phyloP scores from a whole-genome alignment of 2,329 filamentous ascomycete species.

The Aspergillus costaricaensis region DNA sequence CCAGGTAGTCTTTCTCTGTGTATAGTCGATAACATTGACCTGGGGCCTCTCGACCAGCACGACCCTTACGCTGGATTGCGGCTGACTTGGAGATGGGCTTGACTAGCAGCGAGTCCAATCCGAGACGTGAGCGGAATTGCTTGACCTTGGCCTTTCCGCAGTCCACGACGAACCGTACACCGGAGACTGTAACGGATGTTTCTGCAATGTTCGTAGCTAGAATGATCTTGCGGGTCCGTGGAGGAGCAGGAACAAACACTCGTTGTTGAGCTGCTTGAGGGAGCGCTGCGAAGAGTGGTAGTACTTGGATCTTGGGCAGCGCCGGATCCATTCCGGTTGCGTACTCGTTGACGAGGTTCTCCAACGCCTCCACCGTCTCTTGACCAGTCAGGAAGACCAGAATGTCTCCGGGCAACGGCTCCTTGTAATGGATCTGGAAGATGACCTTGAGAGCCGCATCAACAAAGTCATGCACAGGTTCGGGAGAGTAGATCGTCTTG shows the following conservation, averaged over 20 bases:
- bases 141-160: conserved; percentile 94
- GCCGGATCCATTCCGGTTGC: conserved; percentile 70
- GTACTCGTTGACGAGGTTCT: conserved; percentile 79
- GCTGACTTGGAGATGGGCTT: conserved; percentile 93
- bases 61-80: conserved; percentile 85
- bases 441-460: conserved; percentile 79
- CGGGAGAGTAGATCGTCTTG: conserved; percentile 70
- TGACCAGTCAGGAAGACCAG: conserved; percentile 90
- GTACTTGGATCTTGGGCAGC: conserved; percentile 67
- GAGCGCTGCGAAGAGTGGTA: conserved; percentile 87
- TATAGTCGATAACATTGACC: conserved; percentile 91
- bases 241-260: conserved; percentile 75
- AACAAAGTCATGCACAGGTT: conserved; percentile 76
- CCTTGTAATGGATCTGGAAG: conserved; percentile 81
- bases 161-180: conserved; percentile 88
- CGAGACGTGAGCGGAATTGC: conserved; percentile 79
- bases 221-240: conserved; percentile 82
- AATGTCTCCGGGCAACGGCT: conserved; percentile 91
- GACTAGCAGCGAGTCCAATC: conserved; percentile 85
- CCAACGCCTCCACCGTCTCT: conserved; percentile 83
- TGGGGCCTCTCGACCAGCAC: conserved; percentile 87
- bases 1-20: conserved; percentile 73
- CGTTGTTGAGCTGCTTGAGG: conserved; percentile 82
- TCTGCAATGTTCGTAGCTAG: conserved; percentile 98
- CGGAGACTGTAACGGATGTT: conserved; percentile 92